phyloP scores from a whole-genome alignment of 2,329 filamentous ascomycete species.

The Hypoxylon sp. region DNA sequence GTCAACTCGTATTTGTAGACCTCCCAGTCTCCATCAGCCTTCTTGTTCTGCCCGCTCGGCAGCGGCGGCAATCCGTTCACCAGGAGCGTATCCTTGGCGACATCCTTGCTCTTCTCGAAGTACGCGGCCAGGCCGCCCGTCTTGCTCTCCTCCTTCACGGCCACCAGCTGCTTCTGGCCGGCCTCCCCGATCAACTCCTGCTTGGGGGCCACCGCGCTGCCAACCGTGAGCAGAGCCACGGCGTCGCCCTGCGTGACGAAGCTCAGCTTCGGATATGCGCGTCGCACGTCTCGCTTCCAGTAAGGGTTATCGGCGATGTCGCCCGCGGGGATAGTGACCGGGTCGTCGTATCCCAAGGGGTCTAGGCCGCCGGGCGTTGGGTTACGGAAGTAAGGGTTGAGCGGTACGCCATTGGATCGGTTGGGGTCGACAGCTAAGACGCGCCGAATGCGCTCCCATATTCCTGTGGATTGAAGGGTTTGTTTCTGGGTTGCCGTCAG shows the following conservation, averaged over 20 bases:
- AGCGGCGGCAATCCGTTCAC: conserved; percentile 87
- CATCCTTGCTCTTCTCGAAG: conserved; percentile 73
- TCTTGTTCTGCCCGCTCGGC: conserved; percentile 75
- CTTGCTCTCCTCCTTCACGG: conserved; percentile 79
- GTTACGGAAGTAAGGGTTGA: conserved; percentile 93
- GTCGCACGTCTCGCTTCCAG: conserved; percentile 92
- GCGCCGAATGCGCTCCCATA: conserved; percentile 88
- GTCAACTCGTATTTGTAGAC: conserved; percentile 76
- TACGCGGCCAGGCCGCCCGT: conserved; percentile 74
- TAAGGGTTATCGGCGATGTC: conserved; percentile 94
- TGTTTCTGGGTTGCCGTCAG: conserved; percentile 78
- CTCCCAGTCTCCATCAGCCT: conserved; percentile 65
- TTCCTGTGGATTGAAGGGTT: conserved; percentile 87
- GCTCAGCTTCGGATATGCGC: conserved; percentile 83
- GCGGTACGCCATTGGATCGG: conserved; percentile 89
- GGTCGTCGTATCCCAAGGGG: conserved; percentile 81
- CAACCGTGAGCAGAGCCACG: conserved; percentile 85
- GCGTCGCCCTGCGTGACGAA: conserved; percentile 86
- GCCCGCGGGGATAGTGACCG: conserved; percentile 83
- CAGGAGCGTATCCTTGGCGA: conserved; percentile 69
- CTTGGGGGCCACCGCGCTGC: conserved; percentile 84
- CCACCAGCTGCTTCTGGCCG: conserved; percentile 76
- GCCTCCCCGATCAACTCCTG: conserved; percentile 84
- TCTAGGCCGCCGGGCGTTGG: conserved; percentile 82
- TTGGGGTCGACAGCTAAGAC: conserved; percentile 84